Evolutionary conservation across 2,329 filamentous ascomycete species (phyloP).

Genomic region (Lecanosticta acicola): DNA sequence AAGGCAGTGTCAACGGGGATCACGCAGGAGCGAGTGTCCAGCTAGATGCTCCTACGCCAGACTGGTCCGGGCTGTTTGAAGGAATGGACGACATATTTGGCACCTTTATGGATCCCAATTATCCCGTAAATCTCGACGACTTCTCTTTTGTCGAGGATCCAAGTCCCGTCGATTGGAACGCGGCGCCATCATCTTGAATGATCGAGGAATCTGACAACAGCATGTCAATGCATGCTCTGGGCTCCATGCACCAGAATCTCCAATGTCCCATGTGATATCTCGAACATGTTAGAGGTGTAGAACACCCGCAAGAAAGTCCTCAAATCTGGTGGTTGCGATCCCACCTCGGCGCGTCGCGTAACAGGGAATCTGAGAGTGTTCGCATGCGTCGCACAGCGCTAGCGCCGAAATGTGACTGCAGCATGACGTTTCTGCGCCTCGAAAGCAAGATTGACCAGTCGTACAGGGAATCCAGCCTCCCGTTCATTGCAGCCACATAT

Average conservation of each 20-base stretch:
- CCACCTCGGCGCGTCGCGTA: neutral
- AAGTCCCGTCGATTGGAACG: constrained; percentile 21
- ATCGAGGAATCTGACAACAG: too few species aligned
- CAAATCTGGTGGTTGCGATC: too few species aligned
- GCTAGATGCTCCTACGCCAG: neutral
- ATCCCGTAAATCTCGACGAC: constrained; percentile 32
- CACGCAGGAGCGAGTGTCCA: neutral
- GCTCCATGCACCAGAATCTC: too few species aligned
- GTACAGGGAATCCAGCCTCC: neutral
- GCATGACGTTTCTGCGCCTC: neutral
- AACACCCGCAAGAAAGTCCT: too few species aligned
- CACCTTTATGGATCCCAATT: constrained; percentile 32
- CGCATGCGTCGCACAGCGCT: neutral
- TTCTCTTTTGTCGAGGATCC: constrained; percentile 29
- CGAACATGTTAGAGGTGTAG: too few species aligned
- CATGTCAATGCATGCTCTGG: too few species aligned
- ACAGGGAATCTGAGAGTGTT: neutral
- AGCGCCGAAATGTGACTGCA: neutral
- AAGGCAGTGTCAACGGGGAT: constrained; percentile 1
- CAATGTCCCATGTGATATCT: too few species aligned
- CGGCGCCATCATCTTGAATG: constrained; percentile 7
- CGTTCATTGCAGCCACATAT: neutral
- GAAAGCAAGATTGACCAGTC: neutral
- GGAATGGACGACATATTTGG: constrained; percentile 33
- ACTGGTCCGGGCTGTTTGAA: constrained; percentile 25